Conservation (phyloP, 208 protist genomes). For the Herpetomonas samuelpessoai region DNA sequence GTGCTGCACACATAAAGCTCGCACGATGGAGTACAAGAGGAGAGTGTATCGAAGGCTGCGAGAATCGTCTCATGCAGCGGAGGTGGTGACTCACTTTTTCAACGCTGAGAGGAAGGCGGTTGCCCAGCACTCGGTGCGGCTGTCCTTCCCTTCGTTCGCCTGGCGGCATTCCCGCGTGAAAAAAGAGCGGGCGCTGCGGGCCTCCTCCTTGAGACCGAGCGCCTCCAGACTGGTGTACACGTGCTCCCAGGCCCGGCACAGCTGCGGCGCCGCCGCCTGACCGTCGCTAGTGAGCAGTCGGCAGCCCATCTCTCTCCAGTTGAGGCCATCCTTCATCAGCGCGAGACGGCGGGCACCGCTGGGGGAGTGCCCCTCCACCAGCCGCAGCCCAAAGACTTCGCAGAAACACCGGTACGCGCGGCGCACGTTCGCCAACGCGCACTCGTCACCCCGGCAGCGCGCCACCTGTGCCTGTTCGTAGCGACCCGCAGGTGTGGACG, state of each 20-base stretch:
- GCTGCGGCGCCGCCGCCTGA: slow-evolving; percentile 31
- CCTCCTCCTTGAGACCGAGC: slow-evolving; percentile 37
- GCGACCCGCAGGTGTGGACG: background rate
- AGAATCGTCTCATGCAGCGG: no score
- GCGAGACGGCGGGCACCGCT: slow-evolving; percentile 9
- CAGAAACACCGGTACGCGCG: slow-evolving; percentile 64
- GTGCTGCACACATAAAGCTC: no score
- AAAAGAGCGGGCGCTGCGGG: slow-evolving; percentile 35
- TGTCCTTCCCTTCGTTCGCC: no score
- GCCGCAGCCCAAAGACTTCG: slow-evolving; percentile 69
- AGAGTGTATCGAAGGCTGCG: no score
- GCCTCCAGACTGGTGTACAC: slow-evolving; percentile 43
- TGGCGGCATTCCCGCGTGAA: slow-evolving; percentile 35
- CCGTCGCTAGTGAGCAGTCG: slow-evolving; percentile 31
- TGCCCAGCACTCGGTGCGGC: no score
- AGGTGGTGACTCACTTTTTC: no score
- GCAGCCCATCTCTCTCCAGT: slow-evolving; percentile 49
- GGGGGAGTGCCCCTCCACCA: slow-evolving; percentile 11
- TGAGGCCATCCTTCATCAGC: slow-evolving; percentile 55
- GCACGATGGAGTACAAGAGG: no score
- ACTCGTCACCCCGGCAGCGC: slow-evolving; percentile 24
- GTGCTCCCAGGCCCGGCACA: slow-evolving; percentile 36
- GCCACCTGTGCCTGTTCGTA: slow-evolving; percentile 19
- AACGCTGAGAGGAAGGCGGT: no score
- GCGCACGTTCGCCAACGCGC: slow-evolving; percentile 29